Evolutionary conservation across 257 asterid genomes (phyloP).

Genomic region (Orobanche coerulescens): DNA sequence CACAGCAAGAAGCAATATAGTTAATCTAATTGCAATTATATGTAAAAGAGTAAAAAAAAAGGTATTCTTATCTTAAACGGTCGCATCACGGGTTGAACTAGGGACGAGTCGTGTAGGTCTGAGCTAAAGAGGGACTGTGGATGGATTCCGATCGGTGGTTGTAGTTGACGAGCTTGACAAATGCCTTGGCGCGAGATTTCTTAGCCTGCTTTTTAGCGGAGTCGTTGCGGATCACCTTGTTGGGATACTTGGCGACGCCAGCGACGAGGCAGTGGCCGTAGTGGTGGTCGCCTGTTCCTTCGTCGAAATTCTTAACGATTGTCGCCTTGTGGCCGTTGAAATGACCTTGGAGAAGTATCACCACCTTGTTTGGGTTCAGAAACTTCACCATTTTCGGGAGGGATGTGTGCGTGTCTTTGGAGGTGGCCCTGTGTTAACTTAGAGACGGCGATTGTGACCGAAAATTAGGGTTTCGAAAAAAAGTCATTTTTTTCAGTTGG

Average conservation of each 20-base stretch:
- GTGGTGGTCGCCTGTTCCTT: constrained; percentile 31
- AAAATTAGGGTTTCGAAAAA: too few relatives aligned
- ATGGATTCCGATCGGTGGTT: too few relatives aligned
- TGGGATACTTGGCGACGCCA: constrained; percentile 30
- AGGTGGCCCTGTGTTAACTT: not conserved
- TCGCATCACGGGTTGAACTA: too few relatives aligned
- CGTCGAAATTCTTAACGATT: constrained; percentile 28
- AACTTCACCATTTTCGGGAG: constrained; percentile 17
- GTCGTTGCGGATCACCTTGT: constrained; percentile 29
- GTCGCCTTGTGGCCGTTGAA: constrained; percentile 28
- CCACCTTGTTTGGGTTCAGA: constrained; percentile 31
- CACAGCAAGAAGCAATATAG: too few relatives aligned
- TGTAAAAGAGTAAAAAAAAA: too few relatives aligned
- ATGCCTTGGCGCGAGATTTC: constrained; percentile 31
- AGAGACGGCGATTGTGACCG: not conserved
- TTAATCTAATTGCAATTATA: too few relatives aligned
- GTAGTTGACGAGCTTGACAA: constrained; percentile 29
- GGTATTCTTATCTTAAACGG: too few relatives aligned
- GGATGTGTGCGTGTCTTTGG: not conserved
- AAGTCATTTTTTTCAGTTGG: too few relatives aligned
- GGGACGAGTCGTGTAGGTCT: too few relatives aligned
- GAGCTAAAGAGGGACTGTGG: too few relatives aligned
- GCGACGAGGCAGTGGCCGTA: constrained; percentile 34
- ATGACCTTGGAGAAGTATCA: constrained; percentile 27
- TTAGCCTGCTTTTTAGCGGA: too few relatives aligned